Evolutionary conservation across 1,284 basidiomycete genomes (phyloP), one percentile per base, ranked within the genome.

Genomic region (Mycosarcoma maydis): DNA sequence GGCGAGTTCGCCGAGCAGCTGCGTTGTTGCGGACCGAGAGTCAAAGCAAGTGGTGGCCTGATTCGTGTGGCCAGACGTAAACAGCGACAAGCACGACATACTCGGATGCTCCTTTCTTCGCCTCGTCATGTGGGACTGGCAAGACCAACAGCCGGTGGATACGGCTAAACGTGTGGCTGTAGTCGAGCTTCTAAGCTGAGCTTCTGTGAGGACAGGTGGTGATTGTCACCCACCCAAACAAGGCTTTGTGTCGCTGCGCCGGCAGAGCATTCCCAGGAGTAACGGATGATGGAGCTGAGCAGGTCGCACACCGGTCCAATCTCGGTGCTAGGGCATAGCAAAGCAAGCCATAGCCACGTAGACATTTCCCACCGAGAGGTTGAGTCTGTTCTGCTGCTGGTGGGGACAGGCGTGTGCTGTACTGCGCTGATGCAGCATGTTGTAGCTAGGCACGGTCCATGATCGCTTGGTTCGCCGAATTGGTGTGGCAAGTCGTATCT

Each of bases 311-410:
- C 61, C 61, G 61, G 61, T 50, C 41, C 30, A 57, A 23, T 20
- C 45, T 65, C 61, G 61, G 61, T 58, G 41, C 30, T 26, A 33
- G 32, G 24, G n/a, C n/a, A n/a, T n/a, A n/a, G n/a, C 19, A n/a
- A 26, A 36, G n/a, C 54, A 45, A 58, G 48, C 44, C 45, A 54
- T 36, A 45, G 16, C 33, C 36, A 24, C 30, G 46, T 20, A 11
- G 19, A 16, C 22, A 17, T 4, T 33, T 30, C 23, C 43, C 45
- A 54, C 61, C 46, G 32, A 57, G 48, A 65, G 50, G 32, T 44
- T 49, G 27, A 57, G 54, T 50, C 54, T 53, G 30, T 52, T 23
- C 9, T 17, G 8, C 2, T 6, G 39, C 23, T 29, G 32, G n/a
- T n/a, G 19, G 26, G 24, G 22, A 17, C 24, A 14, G 39, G 4